Evolutionary conservation across 2,329 filamentous ascomycete genomes (phyloP).

Genomic region (Stromatinia cepivora): DNA sequence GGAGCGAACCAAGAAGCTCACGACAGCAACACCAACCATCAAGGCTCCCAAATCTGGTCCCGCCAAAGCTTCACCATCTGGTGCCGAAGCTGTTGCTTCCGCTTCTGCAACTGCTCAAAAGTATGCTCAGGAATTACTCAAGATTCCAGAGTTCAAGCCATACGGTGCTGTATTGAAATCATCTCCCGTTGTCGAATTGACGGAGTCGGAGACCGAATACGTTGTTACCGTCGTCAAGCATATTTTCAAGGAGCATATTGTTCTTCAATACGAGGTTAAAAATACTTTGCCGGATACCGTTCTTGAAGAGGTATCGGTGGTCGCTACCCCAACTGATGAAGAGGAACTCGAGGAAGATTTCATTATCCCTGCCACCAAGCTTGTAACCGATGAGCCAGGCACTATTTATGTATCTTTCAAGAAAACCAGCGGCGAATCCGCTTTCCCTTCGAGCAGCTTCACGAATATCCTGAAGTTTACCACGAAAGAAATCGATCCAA

Average conservation of each 20-base stretch:
- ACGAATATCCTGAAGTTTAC: constrained; percentile 96
- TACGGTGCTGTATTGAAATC: constrained; percentile 94
- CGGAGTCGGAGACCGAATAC: constrained; percentile 96
- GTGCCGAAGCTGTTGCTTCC: constrained; percentile 73
- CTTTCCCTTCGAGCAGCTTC: constrained; percentile 79
- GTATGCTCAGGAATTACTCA: constrained; percentile 82
- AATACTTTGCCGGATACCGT: constrained; percentile 93
- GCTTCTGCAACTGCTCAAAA: constrained; percentile 81
- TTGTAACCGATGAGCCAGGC: constrained; percentile 82
- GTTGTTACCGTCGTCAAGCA: constrained; percentile 94
- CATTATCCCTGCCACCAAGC: constrained; percentile 82
- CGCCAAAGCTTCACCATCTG: constrained; percentile 66
- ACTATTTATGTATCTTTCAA: constrained; percentile 95
- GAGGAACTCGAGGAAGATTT: constrained; percentile 89
- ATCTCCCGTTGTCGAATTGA: constrained; percentile 80
- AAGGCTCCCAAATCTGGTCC: constrained; percentile 85
- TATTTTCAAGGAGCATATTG: constrained; percentile 95
- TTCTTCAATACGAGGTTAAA: constrained; percentile 95
- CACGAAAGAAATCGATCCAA: constrained; percentile 95
- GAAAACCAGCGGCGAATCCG: constrained; percentile 71
- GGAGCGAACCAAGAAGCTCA: constrained; percentile 96
- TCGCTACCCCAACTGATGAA: constrained; percentile 76
- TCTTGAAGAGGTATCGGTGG: constrained; percentile 82
- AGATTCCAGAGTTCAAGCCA: constrained; percentile 86
- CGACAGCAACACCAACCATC: constrained; percentile 85